Percentiles rank a stretch among this genome's conserved stretches.
Conservation (phyloP, 495 filamentous ascomycete genomes). For the Monascus purpureus region DNA sequence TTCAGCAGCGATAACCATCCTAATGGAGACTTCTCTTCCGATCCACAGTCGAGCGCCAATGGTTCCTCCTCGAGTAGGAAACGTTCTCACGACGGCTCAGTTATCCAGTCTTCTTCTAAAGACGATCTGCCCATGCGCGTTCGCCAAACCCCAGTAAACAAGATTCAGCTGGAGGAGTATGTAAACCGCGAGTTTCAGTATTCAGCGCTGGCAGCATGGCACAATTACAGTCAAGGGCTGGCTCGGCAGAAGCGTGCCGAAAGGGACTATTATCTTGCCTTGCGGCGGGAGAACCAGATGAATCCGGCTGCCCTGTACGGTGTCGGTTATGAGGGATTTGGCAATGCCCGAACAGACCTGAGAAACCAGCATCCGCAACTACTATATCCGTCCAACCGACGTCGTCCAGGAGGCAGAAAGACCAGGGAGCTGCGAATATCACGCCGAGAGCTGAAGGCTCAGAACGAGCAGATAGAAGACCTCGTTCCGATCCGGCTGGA, state of each 20-base stretch:
- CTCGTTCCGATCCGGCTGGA: slow-evolving; percentile 84
- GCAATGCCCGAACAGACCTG: slow-evolving; percentile 67
- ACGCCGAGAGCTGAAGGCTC: slow-evolving; percentile 64
- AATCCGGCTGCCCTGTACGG: slow-evolving; percentile 57
- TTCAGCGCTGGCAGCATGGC: slow-evolving; percentile 34
- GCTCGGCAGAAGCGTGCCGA: slow-evolving; percentile 40
- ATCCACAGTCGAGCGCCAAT: slow-evolving; percentile 21
- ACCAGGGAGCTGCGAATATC: slow-evolving; percentile 55
- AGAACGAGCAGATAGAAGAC: slow-evolving; percentile 82
- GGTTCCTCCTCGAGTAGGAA: slow-evolving; percentile 36
- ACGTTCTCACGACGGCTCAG: slow-evolving; percentile 45
- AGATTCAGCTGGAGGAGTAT: slow-evolving; percentile 59
- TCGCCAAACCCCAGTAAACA: slow-evolving; percentile 29
- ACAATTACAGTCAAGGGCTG: slow-evolving; percentile 32
- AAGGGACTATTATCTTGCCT: slow-evolving; percentile 33
- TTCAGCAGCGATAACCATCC: slow-evolving; percentile 14
- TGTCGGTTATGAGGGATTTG: slow-evolving; percentile 77
- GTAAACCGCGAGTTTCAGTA: slow-evolving; percentile 63
- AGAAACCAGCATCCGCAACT: slow-evolving; percentile 39
- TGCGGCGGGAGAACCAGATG: slow-evolving; percentile 33
- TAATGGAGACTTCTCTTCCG: slow-evolving; percentile 14
- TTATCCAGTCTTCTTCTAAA: slow-evolving; percentile 16
- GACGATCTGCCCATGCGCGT: slow-evolving; percentile 19
- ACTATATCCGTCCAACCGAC: slow-evolving; percentile 61
- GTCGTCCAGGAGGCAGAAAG: slow-evolving; percentile 57